phyloP scores from a whole-genome alignment of 83 land plant genomes.

The Thuja plicata region DNA sequence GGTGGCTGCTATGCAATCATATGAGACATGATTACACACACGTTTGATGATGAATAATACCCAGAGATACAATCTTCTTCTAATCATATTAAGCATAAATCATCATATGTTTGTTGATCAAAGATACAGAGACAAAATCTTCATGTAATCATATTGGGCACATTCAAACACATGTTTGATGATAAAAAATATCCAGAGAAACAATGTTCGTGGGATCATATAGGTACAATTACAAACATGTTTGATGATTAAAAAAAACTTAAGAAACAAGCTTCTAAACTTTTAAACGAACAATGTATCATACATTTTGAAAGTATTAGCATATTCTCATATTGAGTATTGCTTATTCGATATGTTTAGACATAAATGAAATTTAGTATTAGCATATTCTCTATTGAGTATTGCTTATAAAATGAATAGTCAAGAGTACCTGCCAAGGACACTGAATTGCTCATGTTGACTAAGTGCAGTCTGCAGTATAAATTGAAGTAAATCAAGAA shows the following conservation, averaged over 20 bases:
- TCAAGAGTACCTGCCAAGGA: neutral
- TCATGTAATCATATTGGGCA: neutral
- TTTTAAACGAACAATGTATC: too few species aligned
- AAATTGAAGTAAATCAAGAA: neutral
- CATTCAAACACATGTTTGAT: neutral
- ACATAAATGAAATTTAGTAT: neutral
- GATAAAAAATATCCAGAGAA: too few species aligned
- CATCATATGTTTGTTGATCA: too few species aligned
- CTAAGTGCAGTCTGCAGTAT: neutral
- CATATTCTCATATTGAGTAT: neutral
- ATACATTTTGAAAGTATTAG: neutral
- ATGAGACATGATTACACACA: neutral
- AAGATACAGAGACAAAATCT: too few species aligned
- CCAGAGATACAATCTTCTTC: neutral
- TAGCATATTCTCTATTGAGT: neutral
- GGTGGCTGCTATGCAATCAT: neutral
- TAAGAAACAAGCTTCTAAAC: too few species aligned
- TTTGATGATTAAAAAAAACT: too few species aligned
- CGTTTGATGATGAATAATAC: neutral
- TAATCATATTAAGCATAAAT: neutral
- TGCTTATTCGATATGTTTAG: neutral
- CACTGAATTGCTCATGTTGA: neutral
- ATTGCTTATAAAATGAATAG: neutral
- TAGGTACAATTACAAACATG: too few species aligned
- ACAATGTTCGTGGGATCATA: too few species aligned